Evolutionary conservation across 768 basidiomycete genomes (phyloP).

Genomic region (Lepiota brunneoincarnata): DNA sequence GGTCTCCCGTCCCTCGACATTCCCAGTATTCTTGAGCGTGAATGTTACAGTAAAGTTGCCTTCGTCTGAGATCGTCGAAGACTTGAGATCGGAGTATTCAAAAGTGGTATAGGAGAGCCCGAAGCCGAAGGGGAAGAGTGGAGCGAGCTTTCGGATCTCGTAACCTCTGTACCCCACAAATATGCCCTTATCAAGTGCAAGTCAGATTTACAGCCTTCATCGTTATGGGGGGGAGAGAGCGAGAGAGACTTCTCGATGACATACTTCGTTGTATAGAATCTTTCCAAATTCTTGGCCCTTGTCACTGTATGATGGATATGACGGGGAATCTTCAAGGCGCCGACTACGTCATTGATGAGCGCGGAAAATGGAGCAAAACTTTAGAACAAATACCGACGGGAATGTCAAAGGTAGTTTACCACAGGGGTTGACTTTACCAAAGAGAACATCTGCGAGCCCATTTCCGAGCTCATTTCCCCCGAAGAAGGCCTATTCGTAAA

Average conservation of each 20-base stretch:
- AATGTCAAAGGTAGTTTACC: slow-evolving; percentile 57
- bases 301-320: slow-evolving; percentile 42
- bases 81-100: slow-evolving; percentile 40
- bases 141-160: slow-evolving; percentile 38
- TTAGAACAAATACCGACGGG: slow-evolving; percentile 32
- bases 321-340: slow-evolving; percentile 51
- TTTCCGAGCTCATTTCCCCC: slow-evolving; percentile 56
- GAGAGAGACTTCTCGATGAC: slow-evolving; percentile 1
- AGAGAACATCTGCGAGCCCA: slow-evolving; percentile 56
- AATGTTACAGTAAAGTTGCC: slow-evolving; percentile 40
- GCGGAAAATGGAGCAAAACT: not conserved
- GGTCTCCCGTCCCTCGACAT: slow-evolving; percentile 43
- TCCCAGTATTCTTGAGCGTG: slow-evolving; percentile 42
- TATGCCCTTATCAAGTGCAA: slow-evolving; percentile 31
- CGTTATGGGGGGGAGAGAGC: slow-evolving; percentile 6
- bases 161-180: slow-evolving; percentile 55
- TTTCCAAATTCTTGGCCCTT: slow-evolving; percentile 42
- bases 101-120: slow-evolving; percentile 64
- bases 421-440: slow-evolving; percentile 58
- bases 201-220: too few relatives aligned
- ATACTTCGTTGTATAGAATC: slow-evolving; percentile 44
- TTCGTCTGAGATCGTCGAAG: slow-evolving; percentile 29
- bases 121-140: slow-evolving; percentile 54
- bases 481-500: slow-evolving; percentile 40
- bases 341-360: slow-evolving; percentile 24